Percentiles rank a stretch among this genome's conserved stretches.
Evolutionary conservation across 129 eudicot species (phyloP).

Genomic region (Kitagawia praeruptora): DNA sequence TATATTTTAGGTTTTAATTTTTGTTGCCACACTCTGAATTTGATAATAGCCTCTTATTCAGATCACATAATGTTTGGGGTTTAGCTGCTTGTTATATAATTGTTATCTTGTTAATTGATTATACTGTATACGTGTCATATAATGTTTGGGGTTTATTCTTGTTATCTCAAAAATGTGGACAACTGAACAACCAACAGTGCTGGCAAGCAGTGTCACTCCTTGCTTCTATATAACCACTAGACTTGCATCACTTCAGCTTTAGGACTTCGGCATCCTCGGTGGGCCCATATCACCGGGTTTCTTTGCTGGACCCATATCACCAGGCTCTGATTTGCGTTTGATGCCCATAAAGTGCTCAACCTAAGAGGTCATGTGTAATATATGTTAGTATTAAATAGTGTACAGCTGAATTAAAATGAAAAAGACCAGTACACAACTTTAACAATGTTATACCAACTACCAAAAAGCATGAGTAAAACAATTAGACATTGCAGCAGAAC

Average conservation of each 20-base stretch:
- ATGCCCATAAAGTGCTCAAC: slow-evolving; percentile 88
- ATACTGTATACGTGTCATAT: too few relatives aligned
- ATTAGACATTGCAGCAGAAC: not conserved
- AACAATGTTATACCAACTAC: not conserved
- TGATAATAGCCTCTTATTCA: not conserved
- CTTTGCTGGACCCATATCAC: slow-evolving; percentile 55
- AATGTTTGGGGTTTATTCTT: too few relatives aligned
- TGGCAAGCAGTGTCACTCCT: not conserved
- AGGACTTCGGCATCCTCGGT: not conserved
- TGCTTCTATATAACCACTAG: not conserved
- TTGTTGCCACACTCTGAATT: not conserved
- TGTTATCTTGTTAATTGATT: not conserved
- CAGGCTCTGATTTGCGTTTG: slow-evolving; percentile 65
- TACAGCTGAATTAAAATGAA: not conserved
- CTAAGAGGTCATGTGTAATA: slow-evolving; percentile 19
- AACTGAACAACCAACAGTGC: not conserved
- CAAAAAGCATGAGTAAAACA: not conserved
- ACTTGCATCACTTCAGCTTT: not conserved
- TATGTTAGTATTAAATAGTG: not conserved
- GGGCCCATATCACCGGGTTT: slow-evolving; percentile 28
- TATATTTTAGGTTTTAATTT: not conserved
- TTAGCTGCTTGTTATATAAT: not conserved
- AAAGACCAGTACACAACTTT: not conserved
- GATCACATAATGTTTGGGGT: not conserved
- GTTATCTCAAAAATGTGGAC: not conserved